Conservation (phyloP, 306 rosid species). For the Casuarina glauca region DNA sequence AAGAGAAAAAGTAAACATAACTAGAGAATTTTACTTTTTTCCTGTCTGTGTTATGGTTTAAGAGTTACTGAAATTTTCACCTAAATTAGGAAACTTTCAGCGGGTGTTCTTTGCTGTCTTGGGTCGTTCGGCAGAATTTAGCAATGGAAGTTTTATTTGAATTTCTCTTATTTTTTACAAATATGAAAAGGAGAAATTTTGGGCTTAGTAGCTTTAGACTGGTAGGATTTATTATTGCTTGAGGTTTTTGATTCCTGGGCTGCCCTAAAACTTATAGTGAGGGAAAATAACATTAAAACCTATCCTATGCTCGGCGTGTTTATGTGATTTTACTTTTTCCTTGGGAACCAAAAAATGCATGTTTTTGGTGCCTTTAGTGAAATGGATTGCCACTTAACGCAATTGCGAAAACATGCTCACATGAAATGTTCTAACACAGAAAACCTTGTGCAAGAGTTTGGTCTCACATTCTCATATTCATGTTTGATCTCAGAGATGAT, state of each 20-base stretch:
- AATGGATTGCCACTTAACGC: background rate
- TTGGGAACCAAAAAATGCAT: background rate
- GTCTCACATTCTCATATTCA: background rate
- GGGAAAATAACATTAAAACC: background rate
- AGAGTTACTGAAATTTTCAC: constrained; percentile 3
- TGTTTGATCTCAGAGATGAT: background rate
- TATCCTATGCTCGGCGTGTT: background rate
- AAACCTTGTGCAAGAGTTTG: background rate
- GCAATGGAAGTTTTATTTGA: background rate
- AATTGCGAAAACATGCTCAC: background rate
- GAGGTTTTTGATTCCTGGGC: background rate
- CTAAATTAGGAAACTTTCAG: background rate
- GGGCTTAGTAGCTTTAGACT: background rate
- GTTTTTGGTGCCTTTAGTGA: background rate
- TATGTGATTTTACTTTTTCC: background rate
- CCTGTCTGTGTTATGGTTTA: background rate
- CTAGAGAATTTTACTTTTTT: constrained; percentile 10
- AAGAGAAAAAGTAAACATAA: constrained; percentile 1
- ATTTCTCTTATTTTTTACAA: background rate
- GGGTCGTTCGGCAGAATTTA: background rate
- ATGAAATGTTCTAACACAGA: background rate
- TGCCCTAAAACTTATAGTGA: background rate
- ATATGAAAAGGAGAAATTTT: background rate
- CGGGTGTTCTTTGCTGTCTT: background rate
- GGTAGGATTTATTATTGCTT: background rate